Percentiles rank a stretch among this genome's conserved stretches.
phyloP scores from a whole-genome alignment of 495 filamentous ascomycete species.

The Pseudomonodictys pantanalensis region DNA sequence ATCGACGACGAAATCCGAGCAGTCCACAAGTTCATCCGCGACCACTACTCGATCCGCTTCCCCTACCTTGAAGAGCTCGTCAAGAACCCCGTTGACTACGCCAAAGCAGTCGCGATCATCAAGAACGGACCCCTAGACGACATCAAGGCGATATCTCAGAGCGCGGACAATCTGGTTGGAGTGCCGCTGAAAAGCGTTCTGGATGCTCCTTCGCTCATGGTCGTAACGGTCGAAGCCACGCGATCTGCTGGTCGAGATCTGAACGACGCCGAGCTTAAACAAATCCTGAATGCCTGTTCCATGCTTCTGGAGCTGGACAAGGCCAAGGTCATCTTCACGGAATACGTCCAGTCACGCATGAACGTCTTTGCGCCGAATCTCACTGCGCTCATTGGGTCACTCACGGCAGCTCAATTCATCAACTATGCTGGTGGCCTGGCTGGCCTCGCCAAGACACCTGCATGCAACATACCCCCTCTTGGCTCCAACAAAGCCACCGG shows the following conservation, averaged over 20 bases:
- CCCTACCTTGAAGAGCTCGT: slow-evolving; percentile 95
- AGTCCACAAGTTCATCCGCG: slow-evolving; percentile 91
- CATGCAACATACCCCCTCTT: slow-evolving; percentile 86
- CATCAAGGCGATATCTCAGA: slow-evolving; percentile 70
- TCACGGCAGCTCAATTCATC: slow-evolving; percentile 94
- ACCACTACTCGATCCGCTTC: slow-evolving; percentile 92
- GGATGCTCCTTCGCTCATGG: slow-evolving; percentile 87
- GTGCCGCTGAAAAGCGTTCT: slow-evolving; percentile 73
- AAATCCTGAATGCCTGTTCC: slow-evolving; percentile 74
- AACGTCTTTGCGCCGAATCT: slow-evolving; percentile 92
- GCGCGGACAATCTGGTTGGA: slow-evolving; percentile 69
- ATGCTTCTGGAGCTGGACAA: slow-evolving; percentile 83
- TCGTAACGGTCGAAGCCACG: slow-evolving; percentile 92
- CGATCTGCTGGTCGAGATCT: slow-evolving; percentile 79
- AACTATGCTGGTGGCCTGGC: slow-evolving; percentile 87
- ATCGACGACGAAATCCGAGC: slow-evolving; percentile 90
- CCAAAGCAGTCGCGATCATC: slow-evolving; percentile 90
- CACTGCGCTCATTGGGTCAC: slow-evolving; percentile 85
- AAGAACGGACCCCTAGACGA: slow-evolving; percentile 89
- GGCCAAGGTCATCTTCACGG: slow-evolving; percentile 82
- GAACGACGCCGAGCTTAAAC: slow-evolving; percentile 67
- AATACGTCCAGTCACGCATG: slow-evolving; percentile 98
- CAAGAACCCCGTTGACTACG: slow-evolving; percentile 88
- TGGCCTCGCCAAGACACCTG: slow-evolving; percentile 84
- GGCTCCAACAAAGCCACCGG: slow-evolving; percentile 82